Evolutionary conservation across 352 stramenopile species (phyloP).

Genomic region (Discostella stelligera): DNA sequence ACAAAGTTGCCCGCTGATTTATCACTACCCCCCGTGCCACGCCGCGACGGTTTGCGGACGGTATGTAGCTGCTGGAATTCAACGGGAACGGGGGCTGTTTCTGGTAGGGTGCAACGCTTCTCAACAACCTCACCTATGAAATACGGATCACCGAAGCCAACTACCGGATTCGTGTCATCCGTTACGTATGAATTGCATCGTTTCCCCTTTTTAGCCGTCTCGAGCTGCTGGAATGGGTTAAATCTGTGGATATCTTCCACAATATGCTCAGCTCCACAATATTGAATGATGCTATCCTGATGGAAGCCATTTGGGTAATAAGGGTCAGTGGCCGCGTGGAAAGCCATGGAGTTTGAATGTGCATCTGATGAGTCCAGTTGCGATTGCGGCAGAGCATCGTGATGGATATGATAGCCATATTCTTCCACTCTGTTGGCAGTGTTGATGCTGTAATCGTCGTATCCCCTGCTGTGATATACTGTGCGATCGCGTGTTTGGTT

Average conservation of each 20-base stretch:
- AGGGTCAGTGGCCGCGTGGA: background rate
- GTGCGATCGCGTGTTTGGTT: background rate
- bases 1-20: background rate
- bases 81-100: background rate
- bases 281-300: background rate
- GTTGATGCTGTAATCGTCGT: background rate
- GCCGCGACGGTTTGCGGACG: background rate
- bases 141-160: background rate
- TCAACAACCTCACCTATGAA: background rate
- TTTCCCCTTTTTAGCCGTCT: background rate
- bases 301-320: background rate
- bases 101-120: background rate
- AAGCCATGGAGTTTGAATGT: background rate
- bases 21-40: background rate
- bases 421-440: background rate
- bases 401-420: background rate
- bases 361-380: background rate
- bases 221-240: constrained; percentile 1
- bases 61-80: background rate
- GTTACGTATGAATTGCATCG: background rate
- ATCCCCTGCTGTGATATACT: background rate
- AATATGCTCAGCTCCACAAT: background rate
- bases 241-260: background rate
- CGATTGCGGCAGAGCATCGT: background rate
- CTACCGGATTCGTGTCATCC: background rate